These are phyloP conservation scores for Geoglossum glabrum DNA, from an alignment of 495 filamentous ascomycete species.

Conservation along the genomic window DNA sequence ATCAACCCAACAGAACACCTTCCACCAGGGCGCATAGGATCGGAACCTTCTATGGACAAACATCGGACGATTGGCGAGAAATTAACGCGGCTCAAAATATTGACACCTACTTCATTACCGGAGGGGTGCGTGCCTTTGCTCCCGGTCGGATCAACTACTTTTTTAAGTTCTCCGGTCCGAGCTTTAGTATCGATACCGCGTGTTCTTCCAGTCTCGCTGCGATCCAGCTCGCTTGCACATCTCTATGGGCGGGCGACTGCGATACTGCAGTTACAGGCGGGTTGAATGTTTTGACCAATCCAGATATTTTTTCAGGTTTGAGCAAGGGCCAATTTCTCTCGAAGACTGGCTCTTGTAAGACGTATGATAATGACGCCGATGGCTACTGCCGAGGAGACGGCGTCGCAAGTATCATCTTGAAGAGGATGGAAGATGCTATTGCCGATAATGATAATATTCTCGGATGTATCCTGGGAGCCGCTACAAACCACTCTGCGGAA, in stretches of 20 bases:
- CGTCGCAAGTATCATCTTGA: constrained; percentile 18
- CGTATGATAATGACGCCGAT: constrained; percentile 21
- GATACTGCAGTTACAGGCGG: constrained; percentile 24
- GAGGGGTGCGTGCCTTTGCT: constrained; percentile 19
- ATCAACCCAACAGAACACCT: constrained; percentile 15
- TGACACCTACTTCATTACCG: constrained; percentile 23
- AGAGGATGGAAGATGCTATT: constrained; percentile 18
- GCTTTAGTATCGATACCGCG: constrained; percentile 23
- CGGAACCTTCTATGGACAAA: constrained; percentile 19
- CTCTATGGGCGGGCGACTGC: constrained; percentile 18
- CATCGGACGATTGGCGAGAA: constrained; percentile 21
- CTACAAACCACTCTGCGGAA: constrained; percentile 18
- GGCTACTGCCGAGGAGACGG: constrained; percentile 23
- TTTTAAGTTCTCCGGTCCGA: constrained; percentile 24
- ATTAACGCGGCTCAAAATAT: constrained; percentile 19
- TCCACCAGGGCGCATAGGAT: constrained; percentile 17
- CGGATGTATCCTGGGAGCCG: constrained; percentile 13
- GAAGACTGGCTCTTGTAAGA: constrained; percentile 22
- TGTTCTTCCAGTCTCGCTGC: constrained; percentile 26
- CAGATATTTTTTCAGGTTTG: constrained; percentile 17
- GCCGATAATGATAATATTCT: constrained; percentile 17
- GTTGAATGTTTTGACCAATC: constrained; percentile 19
- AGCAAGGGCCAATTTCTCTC: constrained; percentile 20
- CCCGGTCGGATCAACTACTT: constrained; percentile 26
- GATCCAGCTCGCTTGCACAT: constrained; percentile 21